Percentiles rank a stretch among this genome's conserved stretches.
Conservation (phyloP, 306 rosid species). For the Dalbergia oliveri region DNA sequence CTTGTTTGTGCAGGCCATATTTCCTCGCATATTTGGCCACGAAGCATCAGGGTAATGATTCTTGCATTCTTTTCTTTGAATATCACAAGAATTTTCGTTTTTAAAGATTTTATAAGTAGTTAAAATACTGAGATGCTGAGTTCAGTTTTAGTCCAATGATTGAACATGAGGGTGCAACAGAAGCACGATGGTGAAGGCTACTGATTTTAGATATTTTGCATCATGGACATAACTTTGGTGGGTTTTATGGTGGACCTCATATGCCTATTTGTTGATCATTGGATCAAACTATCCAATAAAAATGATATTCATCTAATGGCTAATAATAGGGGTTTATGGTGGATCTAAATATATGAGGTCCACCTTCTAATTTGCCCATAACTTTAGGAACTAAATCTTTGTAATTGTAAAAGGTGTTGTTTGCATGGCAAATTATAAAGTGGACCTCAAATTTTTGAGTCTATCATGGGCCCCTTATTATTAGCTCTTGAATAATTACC, state of each 20-base stretch:
- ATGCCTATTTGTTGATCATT: too few relatives aligned
- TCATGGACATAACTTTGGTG: neutral
- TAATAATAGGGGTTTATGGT: too few relatives aligned
- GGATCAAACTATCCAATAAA: too few relatives aligned
- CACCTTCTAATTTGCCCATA: too few relatives aligned
- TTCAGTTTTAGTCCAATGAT: conserved; percentile 15
- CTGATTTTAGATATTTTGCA: conserved; percentile 25
- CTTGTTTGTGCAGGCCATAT: conserved; percentile 74
- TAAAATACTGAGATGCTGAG: neutral
- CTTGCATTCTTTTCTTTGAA: conserved; percentile 15
- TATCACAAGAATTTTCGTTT: neutral
- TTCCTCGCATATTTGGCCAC: conserved; percentile 98
- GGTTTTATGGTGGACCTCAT: too few relatives aligned
- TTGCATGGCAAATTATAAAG: too few relatives aligned
- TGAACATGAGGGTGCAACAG: conserved; percentile 2
- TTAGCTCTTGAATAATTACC: too few relatives aligned
- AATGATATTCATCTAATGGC: too few relatives aligned
- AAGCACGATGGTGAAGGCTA: neutral
- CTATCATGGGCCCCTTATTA: too few relatives aligned
- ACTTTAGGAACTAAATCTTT: conserved; percentile 11
- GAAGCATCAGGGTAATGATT: conserved; percentile 90
- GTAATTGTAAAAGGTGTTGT: conserved; percentile 22
- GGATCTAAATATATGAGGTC: too few relatives aligned
- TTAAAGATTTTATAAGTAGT: neutral
- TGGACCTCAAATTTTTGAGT: too few relatives aligned